Base-by-base conservation (phyloP, 352 stramenopile species). In the Globisporangium barbulae region DNA sequence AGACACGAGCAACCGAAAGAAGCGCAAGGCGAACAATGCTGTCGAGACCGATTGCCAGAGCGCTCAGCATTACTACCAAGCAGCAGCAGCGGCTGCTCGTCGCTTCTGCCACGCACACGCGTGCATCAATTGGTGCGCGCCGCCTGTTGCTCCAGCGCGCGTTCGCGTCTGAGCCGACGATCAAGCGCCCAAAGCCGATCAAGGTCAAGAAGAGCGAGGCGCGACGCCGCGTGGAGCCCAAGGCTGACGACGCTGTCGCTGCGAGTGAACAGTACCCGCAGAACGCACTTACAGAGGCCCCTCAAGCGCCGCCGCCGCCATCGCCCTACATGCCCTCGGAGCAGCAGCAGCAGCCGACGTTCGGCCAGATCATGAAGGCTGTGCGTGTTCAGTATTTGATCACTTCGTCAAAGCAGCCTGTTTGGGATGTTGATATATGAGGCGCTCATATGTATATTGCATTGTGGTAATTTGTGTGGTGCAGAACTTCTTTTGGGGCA, bases 401-500 rank as follows among this genome's bases (percentile, higher is more conserved):
- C 19, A 39, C 25, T 28, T 28, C 25, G 25, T 28, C 25, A 28
- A 28, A 28, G 25, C 25, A 28, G 2, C 2, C 25, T 28, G 25
- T 28, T 28, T 28, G 25, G 25, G 25, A 28, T 28, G 25, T 28
- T 28, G 25, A 28, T 28, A 28, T 28, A 28, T 28, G 25, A 28
- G 25, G 25, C 25, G 25, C 25, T 2, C 25, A 28, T 28, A 28
- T 28, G 25, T 28, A 28, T 28, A 28, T 28, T 28, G 25, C 2
- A 28, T 28, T 28, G 25, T 28, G 25, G 25, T 28, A 28, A 28
- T 28, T 28, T 28, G 25, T 28, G 25, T 48, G 19, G 3, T 13
- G 6, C n/a, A 94, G 85, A 91, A 79, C 55, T 94, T 94, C 53
- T 61, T 90, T 15, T 94, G 81, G 80, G 85, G 83, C 4, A 72